phyloP scores from a whole-genome alignment of 805 yeast genomes.

The Zygotorulaspora sp. region DNA sequence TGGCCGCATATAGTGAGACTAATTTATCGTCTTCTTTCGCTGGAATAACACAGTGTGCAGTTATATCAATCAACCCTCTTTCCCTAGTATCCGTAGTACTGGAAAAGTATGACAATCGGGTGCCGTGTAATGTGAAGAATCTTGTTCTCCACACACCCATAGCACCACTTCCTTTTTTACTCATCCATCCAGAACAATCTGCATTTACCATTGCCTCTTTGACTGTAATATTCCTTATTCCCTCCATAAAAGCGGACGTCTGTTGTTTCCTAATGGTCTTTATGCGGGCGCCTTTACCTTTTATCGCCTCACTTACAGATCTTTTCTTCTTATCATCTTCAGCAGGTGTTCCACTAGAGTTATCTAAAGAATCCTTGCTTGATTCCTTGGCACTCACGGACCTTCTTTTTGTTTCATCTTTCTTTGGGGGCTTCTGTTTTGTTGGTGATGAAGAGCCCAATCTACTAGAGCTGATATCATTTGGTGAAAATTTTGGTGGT shows the following conservation, averaged over 20 bases:
- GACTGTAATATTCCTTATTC: conserved; percentile 71
- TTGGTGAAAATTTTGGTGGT: conserved; percentile 5
- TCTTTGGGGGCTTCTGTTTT: conserved; percentile 14
- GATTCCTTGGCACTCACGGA: conserved; percentile 49
- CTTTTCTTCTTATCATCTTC: conserved; percentile 36
- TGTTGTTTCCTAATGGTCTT: conserved; percentile 48
- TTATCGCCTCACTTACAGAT: conserved; percentile 47
- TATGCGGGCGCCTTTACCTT: conserved; percentile 50
- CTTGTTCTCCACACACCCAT: conserved; percentile 91
- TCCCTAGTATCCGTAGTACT: conserved; percentile 76
- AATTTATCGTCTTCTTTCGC: conserved; percentile 79
- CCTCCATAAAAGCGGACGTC: conserved; percentile 83
- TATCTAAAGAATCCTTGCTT: conserved; percentile 9
- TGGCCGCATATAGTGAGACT: conserved; percentile 83
- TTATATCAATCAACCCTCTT: conserved; percentile 90
- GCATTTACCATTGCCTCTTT: conserved; percentile 73
- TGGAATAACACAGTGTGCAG: conserved; percentile 88
- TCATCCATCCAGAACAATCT: conserved; percentile 90
- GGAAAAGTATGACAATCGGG: conserved; percentile 83
- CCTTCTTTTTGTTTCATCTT: conserved; percentile 39
- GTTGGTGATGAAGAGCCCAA: conserved; percentile 10
- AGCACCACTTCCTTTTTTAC: conserved; percentile 79
- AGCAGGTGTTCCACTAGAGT: conserved; percentile 9
- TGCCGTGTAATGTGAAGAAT: conserved; percentile 80
- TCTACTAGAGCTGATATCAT: conserved; percentile 7